Conservation (phyloP, 345 rosid genomes). For the Gossypium bickii region DNA sequence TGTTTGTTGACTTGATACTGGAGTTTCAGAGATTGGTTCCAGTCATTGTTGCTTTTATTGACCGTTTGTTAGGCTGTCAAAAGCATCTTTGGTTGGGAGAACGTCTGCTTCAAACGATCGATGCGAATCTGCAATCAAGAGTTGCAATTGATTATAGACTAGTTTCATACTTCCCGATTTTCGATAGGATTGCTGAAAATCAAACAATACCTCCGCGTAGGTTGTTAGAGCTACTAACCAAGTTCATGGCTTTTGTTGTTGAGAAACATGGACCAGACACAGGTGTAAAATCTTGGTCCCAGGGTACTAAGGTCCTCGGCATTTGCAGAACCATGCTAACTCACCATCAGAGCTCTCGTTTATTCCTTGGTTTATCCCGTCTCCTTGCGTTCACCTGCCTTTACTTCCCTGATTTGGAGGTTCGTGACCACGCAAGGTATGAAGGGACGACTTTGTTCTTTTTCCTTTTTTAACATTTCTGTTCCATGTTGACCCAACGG, state of each 20-base stretch:
- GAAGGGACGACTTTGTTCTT: slow-evolving; percentile 3
- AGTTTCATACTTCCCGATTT: slow-evolving; percentile 68
- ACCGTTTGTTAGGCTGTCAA: slow-evolving; percentile 63
- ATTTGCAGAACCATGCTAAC: slow-evolving; percentile 81
- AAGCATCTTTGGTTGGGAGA: slow-evolving; percentile 82
- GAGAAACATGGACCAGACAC: slow-evolving; percentile 60
- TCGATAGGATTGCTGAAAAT: slow-evolving; percentile 72
- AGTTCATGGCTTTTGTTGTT: slow-evolving; percentile 60
- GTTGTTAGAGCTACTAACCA: slow-evolving; percentile 59
- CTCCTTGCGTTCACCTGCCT: slow-evolving; percentile 86
- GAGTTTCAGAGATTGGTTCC: slow-evolving; percentile 69
- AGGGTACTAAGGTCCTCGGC: slow-evolving; percentile 86
- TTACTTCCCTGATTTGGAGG: slow-evolving; percentile 91
- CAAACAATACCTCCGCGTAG: slow-evolving; percentile 66
- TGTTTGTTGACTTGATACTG: slow-evolving; percentile 69
- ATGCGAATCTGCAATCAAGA: slow-evolving; percentile 65
- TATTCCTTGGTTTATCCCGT: slow-evolving; percentile 73
- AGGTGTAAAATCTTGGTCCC: slow-evolving; percentile 77
- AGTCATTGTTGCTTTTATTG: slow-evolving; percentile 57
- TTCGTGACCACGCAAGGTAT: slow-evolving; percentile 90
- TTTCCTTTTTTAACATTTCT: neutral
- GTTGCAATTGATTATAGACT: slow-evolving; percentile 47
- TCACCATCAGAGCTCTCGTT: slow-evolving; percentile 80
- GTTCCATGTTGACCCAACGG: neutral
- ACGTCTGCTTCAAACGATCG: slow-evolving; percentile 67